phyloP scores from a whole-genome alignment of 2,329 filamentous ascomycete genomes.

The Pseudopyricularia cyperi region DNA sequence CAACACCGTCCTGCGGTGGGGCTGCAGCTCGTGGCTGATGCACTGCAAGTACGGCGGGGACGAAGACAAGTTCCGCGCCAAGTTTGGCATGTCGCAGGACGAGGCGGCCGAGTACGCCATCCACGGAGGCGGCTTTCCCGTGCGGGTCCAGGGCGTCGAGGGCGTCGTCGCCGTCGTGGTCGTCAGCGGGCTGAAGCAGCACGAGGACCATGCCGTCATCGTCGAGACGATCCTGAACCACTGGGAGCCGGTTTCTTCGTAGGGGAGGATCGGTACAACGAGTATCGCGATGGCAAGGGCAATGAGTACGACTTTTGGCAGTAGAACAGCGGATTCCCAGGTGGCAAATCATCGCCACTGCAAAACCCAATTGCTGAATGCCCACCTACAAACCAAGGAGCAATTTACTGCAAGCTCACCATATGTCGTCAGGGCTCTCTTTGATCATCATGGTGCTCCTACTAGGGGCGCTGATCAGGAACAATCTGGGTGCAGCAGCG shows the following conservation, averaged over 20 bases:
- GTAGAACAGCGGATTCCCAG: too few relatives aligned
- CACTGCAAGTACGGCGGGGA: constrained; percentile 52
- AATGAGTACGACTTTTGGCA: neutral
- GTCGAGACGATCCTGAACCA: constrained; percentile 30
- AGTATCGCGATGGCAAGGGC: neutral
- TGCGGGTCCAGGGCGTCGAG: constrained; percentile 60
- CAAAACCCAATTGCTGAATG: too few relatives aligned
- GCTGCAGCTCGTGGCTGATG: constrained; percentile 58
- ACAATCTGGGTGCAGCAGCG: constrained; percentile 23
- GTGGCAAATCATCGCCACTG: too few relatives aligned
- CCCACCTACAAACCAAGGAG: neutral
- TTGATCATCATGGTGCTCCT: constrained; percentile 38
- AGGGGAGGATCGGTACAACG: neutral
- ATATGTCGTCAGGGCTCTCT: constrained; percentile 46
- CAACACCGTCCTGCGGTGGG: constrained; percentile 59
- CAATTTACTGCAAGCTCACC: neutral
- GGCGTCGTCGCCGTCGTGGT: constrained; percentile 64
- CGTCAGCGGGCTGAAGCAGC: constrained; percentile 62
- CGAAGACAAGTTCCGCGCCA: constrained; percentile 49
- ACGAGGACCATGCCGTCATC: constrained; percentile 66
- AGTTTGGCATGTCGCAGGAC: constrained; percentile 46
- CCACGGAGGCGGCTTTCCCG: constrained; percentile 64
- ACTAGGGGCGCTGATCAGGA: constrained; percentile 5
- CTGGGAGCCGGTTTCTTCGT: neutral
- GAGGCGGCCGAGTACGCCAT: constrained; percentile 55